Evolutionary conservation across 78 protist species (phyloP).

Genomic region (Dictyostelium firmibasis): DNA sequence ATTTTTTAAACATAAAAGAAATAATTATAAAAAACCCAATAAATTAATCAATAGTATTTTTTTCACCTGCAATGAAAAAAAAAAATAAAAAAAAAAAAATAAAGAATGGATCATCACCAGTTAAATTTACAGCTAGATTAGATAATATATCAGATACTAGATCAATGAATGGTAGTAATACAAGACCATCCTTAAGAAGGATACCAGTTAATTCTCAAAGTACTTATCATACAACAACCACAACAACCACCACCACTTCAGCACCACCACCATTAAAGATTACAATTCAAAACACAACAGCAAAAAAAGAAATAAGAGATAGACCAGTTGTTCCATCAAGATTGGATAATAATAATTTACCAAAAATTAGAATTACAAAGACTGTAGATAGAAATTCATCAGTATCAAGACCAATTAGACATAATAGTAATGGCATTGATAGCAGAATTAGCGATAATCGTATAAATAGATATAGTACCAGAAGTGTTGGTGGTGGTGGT

Average conservation of each 20-base stretch:
- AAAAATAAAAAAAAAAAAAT: too few relatives aligned
- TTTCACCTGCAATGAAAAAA: not conserved
- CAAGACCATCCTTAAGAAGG: not conserved
- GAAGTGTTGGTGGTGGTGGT: not conserved
- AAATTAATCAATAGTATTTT: not conserved
- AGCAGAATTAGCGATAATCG: not conserved
- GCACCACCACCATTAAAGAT: slow-evolving; percentile 5
- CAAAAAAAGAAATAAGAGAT: not conserved
- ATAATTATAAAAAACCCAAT: not conserved
- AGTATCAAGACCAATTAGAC: not conserved
- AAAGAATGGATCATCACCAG: not conserved
- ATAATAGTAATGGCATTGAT: not conserved
- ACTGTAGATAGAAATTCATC: not conserved
- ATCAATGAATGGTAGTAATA: not conserved
- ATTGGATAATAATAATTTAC: not conserved
- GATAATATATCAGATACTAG: not conserved
- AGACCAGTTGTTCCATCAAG: not conserved
- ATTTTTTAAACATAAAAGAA: too few relatives aligned
- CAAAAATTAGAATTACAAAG: not conserved
- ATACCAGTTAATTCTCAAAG: not conserved
- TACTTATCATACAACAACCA: not conserved
- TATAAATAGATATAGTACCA: not conserved
- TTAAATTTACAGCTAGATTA: not conserved
- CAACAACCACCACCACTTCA: not conserved
- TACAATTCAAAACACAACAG: not conserved